phyloP scores from a whole-genome alignment of 441 rosid genomes.

The Gossypium aridum region DNA sequence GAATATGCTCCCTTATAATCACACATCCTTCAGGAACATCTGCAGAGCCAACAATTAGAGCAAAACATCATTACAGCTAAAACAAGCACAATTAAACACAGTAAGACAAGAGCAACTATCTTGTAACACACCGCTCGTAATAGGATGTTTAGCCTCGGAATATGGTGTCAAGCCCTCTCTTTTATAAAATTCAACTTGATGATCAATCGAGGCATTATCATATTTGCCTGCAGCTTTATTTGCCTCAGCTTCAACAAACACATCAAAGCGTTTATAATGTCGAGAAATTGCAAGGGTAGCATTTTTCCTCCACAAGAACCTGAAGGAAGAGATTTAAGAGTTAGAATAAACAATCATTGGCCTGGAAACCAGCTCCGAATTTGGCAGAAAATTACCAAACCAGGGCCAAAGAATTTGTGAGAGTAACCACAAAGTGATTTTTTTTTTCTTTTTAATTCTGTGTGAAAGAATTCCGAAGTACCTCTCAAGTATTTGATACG shows the following conservation, averaged over 20 bases:
- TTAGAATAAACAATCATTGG: background rate
- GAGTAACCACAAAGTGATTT: background rate
- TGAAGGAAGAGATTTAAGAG: slow-evolving; percentile 22
- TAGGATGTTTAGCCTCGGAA: slow-evolving; percentile 76
- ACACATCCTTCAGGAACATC: slow-evolving; percentile 99
- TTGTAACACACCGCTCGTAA: slow-evolving; percentile 64
- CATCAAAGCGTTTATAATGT: slow-evolving; percentile 85
- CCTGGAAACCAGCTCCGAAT: background rate
- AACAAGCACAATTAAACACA: background rate
- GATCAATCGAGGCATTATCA: slow-evolving; percentile 78
- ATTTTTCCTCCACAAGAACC: slow-evolving; percentile 88
- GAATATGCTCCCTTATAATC: slow-evolving; percentile 84
- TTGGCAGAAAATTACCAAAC: background rate
- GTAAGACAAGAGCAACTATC: slow-evolving; percentile 12
- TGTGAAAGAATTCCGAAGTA: slow-evolving; percentile 14
- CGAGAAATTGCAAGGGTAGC: slow-evolving; percentile 82
- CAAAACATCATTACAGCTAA: background rate
- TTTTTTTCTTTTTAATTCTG: no score
- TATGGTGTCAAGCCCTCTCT: slow-evolving; percentile 83
- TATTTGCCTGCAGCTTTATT: slow-evolving; percentile 96
- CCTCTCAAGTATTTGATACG: slow-evolving; percentile 88
- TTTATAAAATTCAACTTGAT: slow-evolving; percentile 76
- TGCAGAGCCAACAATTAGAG: slow-evolving; percentile 29
- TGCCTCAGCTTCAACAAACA: slow-evolving; percentile 85
- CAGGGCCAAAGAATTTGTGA: background rate